Evolutionary conservation across 352 stramenopile species (phyloP), one percentile per base, ranked within the genome.

Genomic region (Phytophthora pinifolia): DNA sequence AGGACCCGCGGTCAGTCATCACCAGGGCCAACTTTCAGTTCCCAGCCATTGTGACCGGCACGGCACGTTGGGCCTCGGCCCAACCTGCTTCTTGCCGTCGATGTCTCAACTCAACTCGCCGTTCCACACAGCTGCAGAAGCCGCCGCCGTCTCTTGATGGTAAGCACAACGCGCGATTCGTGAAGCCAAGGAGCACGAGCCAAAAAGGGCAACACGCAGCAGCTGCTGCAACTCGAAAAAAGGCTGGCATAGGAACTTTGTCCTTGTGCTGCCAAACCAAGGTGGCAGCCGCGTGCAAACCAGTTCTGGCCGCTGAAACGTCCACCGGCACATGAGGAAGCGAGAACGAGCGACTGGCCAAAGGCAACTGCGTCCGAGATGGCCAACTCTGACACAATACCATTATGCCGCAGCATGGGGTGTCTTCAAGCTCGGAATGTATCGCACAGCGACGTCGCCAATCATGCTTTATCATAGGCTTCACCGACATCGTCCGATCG

Each of bases 211-310:
- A 51, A 53, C 44, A 52, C 58, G 44, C 50, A 57, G 51, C 59
- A 68, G 59, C 53, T 64, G 54, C 54, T 68, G 53, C 59, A 64
- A 64, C 59, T 68, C 53, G 54, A 59, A 60, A 68, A 68, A 68
- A 59, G 31, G 37, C 44, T 44, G 30, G 47, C 47, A 63, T 47
- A 59, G 38, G 29, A 41, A 6, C 14, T 9, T 17, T 51, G 44
- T 18, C 18, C n/a, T 30, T 43, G 37, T 46, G 41, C 15, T 20
- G 17, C 7, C 12, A 31, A 46, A 58, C 22, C 4, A 27, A 27
- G 22, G 22, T 27, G 22, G 22, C 22, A 27, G 22, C 22, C 22
- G 22, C 22, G 22, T 27, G 22, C 22, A 27, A 27, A 27, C 22
- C 22, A 27, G 22, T 27, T 27, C 38, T 29, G 36, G n/a, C 48